Evolutionary conservation across 805 yeast genomes (phyloP).

Genomic region (Middelhovenomyces tepae): DNA sequence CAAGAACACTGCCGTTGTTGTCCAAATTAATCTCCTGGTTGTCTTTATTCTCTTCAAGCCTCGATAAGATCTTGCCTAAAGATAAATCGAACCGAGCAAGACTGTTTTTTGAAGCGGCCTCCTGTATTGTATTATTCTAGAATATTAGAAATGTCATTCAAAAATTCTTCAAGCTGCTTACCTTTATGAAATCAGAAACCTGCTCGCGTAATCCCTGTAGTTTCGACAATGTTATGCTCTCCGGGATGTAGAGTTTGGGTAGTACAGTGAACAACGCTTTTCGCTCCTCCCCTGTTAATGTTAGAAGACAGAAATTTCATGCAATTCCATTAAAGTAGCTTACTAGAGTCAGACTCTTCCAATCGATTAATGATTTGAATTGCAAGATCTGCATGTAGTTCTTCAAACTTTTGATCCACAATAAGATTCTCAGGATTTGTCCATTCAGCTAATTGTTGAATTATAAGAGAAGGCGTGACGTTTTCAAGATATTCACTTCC

Average conservation of each 20-base stretch:
- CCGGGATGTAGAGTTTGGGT: constrained; percentile 39
- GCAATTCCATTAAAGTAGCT: neutral
- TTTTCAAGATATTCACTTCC: constrained; percentile 27
- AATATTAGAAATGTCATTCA: too few species aligned
- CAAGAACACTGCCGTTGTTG: too few species aligned
- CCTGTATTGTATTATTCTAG: too few species aligned
- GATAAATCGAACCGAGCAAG: too few species aligned
- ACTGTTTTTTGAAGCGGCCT: too few species aligned
- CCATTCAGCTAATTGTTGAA: constrained; percentile 75
- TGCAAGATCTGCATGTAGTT: constrained; percentile 40
- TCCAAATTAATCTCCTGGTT: too few species aligned
- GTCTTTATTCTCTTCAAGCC: too few species aligned
- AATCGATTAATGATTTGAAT: constrained; percentile 45
- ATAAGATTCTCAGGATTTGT: constrained; percentile 51
- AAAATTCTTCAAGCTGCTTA: too few species aligned
- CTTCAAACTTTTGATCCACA: constrained; percentile 42
- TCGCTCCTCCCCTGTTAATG: constrained; percentile 31
- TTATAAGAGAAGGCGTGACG: constrained; percentile 40
- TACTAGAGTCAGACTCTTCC: constrained; percentile 33
- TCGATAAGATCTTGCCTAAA: too few species aligned
- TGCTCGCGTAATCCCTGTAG: constrained; percentile 23
- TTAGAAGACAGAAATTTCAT: neutral
- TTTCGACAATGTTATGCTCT: constrained; percentile 20
- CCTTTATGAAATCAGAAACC: too few species aligned
- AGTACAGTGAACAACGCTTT: constrained; percentile 46